These are phyloP conservation scores for Leptographium galeiforme DNA, from an alignment of 2,329 filamentous ascomycete genomes.

Conservation along the genomic window DNA sequence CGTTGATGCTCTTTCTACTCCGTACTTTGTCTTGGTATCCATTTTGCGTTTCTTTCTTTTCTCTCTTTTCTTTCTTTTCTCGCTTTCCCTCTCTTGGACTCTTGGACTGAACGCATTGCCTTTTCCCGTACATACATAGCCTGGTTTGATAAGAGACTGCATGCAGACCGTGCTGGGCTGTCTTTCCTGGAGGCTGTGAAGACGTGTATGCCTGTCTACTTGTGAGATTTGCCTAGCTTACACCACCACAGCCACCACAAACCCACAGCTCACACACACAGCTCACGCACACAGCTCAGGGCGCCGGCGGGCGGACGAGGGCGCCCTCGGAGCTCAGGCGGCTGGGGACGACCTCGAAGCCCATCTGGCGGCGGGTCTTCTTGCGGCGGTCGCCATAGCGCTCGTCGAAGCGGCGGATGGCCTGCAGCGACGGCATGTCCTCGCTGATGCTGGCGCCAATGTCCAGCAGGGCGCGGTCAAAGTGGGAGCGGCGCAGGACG, in stretches of 20 bases:
- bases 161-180: too few relatives aligned
- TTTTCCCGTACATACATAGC: too few relatives aligned
- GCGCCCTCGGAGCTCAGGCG: constrained; percentile 29
- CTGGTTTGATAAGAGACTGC: too few relatives aligned
- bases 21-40: not conserved
- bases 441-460: constrained; percentile 88
- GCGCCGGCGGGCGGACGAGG: constrained; percentile 21
- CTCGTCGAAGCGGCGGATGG: constrained; percentile 91
- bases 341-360: constrained; percentile 38
- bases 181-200: too few relatives aligned
- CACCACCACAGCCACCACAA: not conserved
- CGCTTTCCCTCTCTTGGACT: not conserved
- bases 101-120: not conserved
- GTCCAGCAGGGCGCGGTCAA: constrained; percentile 73
- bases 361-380: constrained; percentile 42
- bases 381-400: constrained; percentile 74
- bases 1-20: not conserved
- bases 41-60: not conserved
- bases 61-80: not conserved
- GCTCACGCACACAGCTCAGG: not conserved
- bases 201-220: too few relatives aligned
- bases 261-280: not conserved
- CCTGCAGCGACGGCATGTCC: constrained; percentile 76
- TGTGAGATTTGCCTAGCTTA: too few relatives aligned
- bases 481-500: constrained; percentile 55